Percentiles rank a stretch among this genome's conserved stretches.
These are phyloP conservation scores for Fusarium sp. DNA, from an alignment of 2,329 filamentous ascomycete species.

Conservation along the genomic window DNA sequence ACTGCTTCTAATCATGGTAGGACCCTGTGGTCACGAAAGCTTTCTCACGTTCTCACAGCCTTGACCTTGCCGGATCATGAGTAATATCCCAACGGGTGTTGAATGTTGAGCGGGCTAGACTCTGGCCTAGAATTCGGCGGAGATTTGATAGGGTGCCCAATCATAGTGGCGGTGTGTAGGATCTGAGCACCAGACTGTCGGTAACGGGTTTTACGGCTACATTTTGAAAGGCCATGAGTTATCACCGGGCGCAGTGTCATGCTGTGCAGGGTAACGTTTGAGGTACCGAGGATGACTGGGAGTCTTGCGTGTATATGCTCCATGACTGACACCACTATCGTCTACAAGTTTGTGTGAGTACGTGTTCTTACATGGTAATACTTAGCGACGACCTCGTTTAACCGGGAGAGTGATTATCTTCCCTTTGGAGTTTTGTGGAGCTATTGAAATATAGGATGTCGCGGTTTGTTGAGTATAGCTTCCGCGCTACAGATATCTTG, in stretches of 20 bases:
- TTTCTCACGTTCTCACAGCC: conserved; percentile 6
- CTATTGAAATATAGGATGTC: too few species aligned
- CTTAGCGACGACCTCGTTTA: background rate
- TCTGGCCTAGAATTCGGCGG: conserved; percentile 5
- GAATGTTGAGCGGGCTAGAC: conserved; percentile 2
- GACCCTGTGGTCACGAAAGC: background rate
- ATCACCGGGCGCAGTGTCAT: background rate
- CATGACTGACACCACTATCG: background rate
- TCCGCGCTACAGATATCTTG: too few species aligned
- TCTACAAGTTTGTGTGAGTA: background rate
- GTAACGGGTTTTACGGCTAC: background rate
- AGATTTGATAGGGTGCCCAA: conserved; percentile 19
- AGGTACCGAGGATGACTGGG: background rate
- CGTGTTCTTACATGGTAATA: background rate
- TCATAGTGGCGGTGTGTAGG: background rate
- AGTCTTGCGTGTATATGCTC: background rate
- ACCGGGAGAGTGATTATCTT: too few species aligned
- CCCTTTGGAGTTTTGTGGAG: too few species aligned
- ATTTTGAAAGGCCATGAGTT: background rate
- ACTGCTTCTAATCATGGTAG: conserved; percentile 13
- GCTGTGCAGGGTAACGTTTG: conserved; percentile 2
- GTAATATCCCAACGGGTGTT: background rate
- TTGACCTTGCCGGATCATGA: conserved; percentile 14
- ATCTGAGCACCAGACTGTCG: background rate
- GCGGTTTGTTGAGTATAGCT: too few species aligned